These are phyloP conservation scores for Populus hybrid DNA, from an alignment of 441 rosid species.

Conservation along the genomic window DNA sequence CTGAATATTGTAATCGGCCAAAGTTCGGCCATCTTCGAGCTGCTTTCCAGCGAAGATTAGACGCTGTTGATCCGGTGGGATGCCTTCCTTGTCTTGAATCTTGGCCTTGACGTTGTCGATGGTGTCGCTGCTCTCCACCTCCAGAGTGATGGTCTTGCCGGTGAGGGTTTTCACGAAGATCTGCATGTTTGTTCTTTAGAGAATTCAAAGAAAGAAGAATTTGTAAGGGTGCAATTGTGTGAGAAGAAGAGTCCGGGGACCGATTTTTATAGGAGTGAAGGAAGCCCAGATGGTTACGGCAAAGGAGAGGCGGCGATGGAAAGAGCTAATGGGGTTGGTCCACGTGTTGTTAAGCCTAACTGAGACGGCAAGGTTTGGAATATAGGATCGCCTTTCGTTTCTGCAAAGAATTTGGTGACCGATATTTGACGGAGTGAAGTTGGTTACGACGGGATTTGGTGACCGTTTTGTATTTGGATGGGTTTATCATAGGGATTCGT, in stretches of 20 bases:
- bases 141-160: slow-evolving; percentile 53
- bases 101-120: too few relatives aligned
- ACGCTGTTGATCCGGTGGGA: too few relatives aligned
- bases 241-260: neutral
- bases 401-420: neutral
- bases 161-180: slow-evolving; percentile 83
- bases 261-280: neutral
- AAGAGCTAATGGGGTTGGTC: neutral
- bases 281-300: neutral
- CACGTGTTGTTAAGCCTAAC: neutral
- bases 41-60: too few relatives aligned
- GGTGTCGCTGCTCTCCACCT: too few relatives aligned
- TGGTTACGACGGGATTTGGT: neutral
- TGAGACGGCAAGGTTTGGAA: neutral
- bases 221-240: neutral
- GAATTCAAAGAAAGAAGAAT: neutral
- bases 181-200: slow-evolving; percentile 42
- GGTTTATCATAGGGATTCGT: neutral
- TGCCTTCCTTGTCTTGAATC: too few relatives aligned
- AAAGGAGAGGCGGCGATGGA: neutral
- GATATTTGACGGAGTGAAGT: neutral
- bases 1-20: too few relatives aligned
- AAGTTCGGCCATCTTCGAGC: too few relatives aligned
- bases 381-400: neutral
- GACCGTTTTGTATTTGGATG: neutral